Percentiles rank a stretch among this genome's conserved stretches.
Conservation (phyloP, 208 protist genomes). For the Trypanosomatidae sp. region DNA sequence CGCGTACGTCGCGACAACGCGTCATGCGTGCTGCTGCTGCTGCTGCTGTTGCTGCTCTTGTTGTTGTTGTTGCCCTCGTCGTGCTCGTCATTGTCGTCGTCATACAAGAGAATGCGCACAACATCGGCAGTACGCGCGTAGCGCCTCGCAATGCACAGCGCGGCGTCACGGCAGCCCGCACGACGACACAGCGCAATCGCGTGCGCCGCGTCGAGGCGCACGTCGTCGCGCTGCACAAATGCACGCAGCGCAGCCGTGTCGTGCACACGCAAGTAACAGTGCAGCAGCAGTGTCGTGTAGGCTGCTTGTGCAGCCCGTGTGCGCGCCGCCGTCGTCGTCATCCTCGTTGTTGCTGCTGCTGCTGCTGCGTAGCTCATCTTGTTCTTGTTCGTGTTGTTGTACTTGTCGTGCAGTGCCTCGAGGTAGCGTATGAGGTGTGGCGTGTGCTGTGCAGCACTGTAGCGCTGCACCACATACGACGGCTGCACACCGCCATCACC, state of each 20-base stretch:
- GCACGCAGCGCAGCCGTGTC: conserved; percentile 77
- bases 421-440: conserved; percentile 91
- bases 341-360: not conserved
- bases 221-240: conserved; percentile 86
- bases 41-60: no score
- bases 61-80: no score
- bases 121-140: conserved; percentile 33
- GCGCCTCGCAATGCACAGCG: conserved; percentile 27
- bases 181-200: conserved; percentile 90
- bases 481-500: conserved; percentile 93
- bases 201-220: conserved; percentile 90
- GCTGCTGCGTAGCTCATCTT: not conserved
- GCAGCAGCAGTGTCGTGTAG: conserved; percentile 95
- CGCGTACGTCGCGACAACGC: no score
- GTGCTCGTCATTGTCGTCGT: conserved; percentile 48
- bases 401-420: conserved; percentile 66
- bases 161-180: conserved; percentile 83
- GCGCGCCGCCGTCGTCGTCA: not conserved
- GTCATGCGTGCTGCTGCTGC: no score
- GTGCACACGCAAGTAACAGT: conserved; percentile 95
- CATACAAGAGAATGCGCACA: conserved; percentile 81
- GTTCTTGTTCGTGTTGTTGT: not conserved
- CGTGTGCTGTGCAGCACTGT: conserved; percentile 90
- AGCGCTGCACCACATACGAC: conserved; percentile 95
- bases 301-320: conserved; percentile 23